Conservation (phyloP, 495 filamentous ascomycete genomes). For the Aspergillus nanangensis region DNA sequence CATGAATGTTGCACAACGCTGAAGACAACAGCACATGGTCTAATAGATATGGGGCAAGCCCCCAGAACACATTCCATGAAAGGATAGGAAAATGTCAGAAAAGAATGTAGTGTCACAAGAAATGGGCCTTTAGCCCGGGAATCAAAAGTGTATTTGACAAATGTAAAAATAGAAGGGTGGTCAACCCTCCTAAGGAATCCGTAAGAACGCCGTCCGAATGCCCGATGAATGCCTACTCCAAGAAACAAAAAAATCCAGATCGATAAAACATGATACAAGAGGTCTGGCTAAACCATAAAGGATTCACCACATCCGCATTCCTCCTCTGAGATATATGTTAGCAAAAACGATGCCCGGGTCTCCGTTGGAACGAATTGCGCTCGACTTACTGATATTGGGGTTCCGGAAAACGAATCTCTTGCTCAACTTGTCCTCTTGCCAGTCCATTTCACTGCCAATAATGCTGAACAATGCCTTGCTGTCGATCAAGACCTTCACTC, state of each 20-base stretch:
- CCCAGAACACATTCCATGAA: not conserved
- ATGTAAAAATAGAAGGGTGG: constrained; percentile 12
- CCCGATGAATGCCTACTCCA: constrained; percentile 23
- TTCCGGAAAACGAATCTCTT: constrained; percentile 90
- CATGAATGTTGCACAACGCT: not conserved
- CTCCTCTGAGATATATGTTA: constrained; percentile 65
- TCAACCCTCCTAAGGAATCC: constrained; percentile 14
- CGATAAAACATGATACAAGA: constrained; percentile 11
- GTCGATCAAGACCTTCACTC: constrained; percentile 92
- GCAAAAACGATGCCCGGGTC: constrained; percentile 12
- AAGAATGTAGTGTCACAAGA: constrained; percentile 13
- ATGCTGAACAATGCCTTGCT: constrained; percentile 96
- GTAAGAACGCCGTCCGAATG: constrained; percentile 43
- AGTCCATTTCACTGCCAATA: constrained; percentile 99
- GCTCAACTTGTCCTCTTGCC: constrained; percentile 91
- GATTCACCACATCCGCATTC: constrained; percentile 97
- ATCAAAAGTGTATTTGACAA: constrained; percentile 31
- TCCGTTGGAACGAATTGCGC: too few relatives aligned
- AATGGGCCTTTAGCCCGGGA: constrained; percentile 25
- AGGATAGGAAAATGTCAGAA: constrained; percentile 8
- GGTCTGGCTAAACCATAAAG: constrained; percentile 69
- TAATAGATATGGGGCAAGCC: not conserved
- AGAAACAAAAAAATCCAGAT: constrained; percentile 9
- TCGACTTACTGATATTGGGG: constrained; percentile 90
- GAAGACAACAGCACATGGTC: not conserved